Evolutionary conservation across 164 flowering plant genomes (phyloP), one percentile per base, ranked within the genome.

Genomic region (Piper longum): DNA sequence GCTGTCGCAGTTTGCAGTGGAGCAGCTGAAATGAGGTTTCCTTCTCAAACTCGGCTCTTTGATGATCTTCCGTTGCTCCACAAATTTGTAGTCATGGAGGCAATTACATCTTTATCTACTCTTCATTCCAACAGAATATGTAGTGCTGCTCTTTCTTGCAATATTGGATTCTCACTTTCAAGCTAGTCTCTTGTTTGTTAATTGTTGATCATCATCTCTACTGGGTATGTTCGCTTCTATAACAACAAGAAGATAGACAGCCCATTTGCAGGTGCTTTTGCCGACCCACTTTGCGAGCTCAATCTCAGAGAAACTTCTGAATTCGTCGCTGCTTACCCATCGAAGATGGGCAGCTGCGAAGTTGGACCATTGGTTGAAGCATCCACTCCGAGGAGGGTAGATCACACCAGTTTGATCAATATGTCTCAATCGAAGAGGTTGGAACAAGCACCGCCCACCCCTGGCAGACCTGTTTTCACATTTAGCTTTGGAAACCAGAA

Each of bases 301-400:
- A 81, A 85, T 73, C 84, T 90, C 67, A 85, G 82, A 61, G 97
- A 90, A 64, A 90, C 91, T 0, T 81, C 92, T 45, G 97, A 90
- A 48, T 90, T 90, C 73, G 89, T 87, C 4, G 84, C 70, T 77
- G 77, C 97, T 56, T 76, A 87, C 41, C 91, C 96, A 57, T 70
- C 79, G 77, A 42, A 68, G 26, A 60, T 67, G 9, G 74, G 64
- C 64, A 54, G 57, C 57, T 5, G 52, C 7, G 70, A 73, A 60
- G 44, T 64, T 61, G 71, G 75, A 58, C 72, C 70, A 57, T 57
- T 74, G 73, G 54, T 78, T 66, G 78, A 68, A 11, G 63, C 64
- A 16, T 73, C 84, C 60, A 72, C 74, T 58, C 83, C 79, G 66
- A 83, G 79, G 64, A 83, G 79, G 65, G 73, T 78, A 71, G 89